Conservation (phyloP, 1,284 basidiomycete species). For the Pseudozyma tsukubaensis region DNA sequence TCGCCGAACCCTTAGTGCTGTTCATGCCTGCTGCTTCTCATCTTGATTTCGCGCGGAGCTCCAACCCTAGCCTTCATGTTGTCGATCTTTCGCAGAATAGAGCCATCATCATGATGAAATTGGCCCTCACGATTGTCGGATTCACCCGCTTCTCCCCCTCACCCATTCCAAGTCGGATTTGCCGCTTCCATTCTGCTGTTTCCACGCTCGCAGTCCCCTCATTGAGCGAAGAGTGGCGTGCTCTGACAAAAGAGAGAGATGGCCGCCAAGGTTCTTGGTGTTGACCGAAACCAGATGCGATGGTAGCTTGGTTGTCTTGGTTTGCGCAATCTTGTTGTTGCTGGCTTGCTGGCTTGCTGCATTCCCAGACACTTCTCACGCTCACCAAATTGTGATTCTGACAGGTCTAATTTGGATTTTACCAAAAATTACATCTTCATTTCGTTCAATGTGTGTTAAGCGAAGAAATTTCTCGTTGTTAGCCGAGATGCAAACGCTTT, state of each 20-base stretch:
- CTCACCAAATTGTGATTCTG: neutral
- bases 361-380: slow-evolving; percentile 24
- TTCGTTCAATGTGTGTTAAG: too few species aligned
- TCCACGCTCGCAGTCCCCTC: too few species aligned
- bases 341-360: neutral
- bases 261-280: slow-evolving; percentile 11
- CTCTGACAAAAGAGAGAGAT: neutral
- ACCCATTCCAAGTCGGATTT: neutral
- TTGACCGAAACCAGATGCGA: neutral
- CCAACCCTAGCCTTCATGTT: neutral
- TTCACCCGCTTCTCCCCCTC: neutral
- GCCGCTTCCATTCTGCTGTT: neutral
- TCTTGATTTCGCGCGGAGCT: neutral
- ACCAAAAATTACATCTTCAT: neutral
- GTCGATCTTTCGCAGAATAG: slow-evolving; percentile 3
- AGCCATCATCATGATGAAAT: neutral
- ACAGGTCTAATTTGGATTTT: neutral
- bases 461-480: neutral
- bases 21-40: neutral
- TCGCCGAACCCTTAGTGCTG: slow-evolving; percentile 4
- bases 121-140: neutral
- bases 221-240: neutral
- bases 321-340: neutral
- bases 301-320: neutral
- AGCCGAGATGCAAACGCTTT: slow-evolving; percentile 15